Evolutionary conservation across 73 alveolate species (phyloP), one percentile per base, ranked within the genome.

Genomic region (Blepharisma japonicum): DNA sequence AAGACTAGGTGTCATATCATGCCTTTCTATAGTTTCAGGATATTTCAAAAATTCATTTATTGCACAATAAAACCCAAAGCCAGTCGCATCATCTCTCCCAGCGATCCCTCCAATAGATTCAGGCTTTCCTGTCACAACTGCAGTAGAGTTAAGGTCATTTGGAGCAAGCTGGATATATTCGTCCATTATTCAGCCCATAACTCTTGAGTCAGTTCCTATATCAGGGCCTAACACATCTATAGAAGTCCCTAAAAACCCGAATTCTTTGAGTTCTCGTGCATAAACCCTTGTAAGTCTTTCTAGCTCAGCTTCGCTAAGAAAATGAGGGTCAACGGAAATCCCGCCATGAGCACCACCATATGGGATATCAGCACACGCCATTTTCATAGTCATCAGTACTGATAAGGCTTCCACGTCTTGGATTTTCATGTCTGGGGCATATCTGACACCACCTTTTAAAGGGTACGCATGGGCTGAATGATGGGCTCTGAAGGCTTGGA

Each of bases 311-410:
- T 25, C 38, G 21, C 90, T 82, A 56, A 82, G 83, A 48, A 81
- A 78, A 4, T 71, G 23, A 6, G 88, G 87, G 71, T 87, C 82
- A 6, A 87, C 77, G 32, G 80, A 82, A 54, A 87, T 72, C 20
- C 94, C 94, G 54, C 94, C 94, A 71, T 83, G 78, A 2, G 94
- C 94, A 18, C 94, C 94, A 2, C 94, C 94, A 53, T 83, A 87
- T 9, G 94, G 94, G 7, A 83, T 46, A 50, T 78, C 90, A 54
- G 83, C 85, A 68, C 68, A 48, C 6, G 88, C 83, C 6, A 83
- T 79, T 68, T 87, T 87, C 54, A 68, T 77, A 9, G 94, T 87
- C 85, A 71, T 87, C 25, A 87, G 81, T 11, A 83, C 77, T 4
- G 94, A 81, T 45, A 87, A 56, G 50, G 94, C 94, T 55, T 77